Conservation (phyloP, 352 stramenopile species). For the Poterioochromonas sp. region DNA sequence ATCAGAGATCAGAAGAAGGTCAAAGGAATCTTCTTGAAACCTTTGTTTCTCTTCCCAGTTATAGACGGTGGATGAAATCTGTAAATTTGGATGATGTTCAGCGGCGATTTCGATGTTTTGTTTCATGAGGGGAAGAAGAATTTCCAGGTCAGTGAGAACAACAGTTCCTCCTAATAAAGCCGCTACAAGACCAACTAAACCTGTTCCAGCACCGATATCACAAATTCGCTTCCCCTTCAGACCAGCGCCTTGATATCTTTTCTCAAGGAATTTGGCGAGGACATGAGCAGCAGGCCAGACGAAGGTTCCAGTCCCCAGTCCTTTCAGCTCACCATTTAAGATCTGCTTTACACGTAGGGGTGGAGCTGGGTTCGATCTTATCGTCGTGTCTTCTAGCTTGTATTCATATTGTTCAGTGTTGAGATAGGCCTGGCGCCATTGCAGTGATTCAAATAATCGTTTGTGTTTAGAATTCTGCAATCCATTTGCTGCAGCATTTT, state of each 20-base stretch:
- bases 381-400: not conserved
- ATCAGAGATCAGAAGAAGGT: conserved; percentile 77
- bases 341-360: conserved; percentile 46
- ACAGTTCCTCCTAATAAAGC: conserved; percentile 65
- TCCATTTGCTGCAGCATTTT: too few relatives aligned
- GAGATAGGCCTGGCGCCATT: not conserved
- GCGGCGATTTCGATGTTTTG: conserved; percentile 56
- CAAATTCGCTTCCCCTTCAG: conserved; percentile 54
- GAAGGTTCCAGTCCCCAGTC: conserved; percentile 53
- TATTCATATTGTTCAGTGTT: not conserved
- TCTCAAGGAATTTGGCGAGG: conserved; percentile 45
- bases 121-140: conserved; percentile 68
- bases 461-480: conserved; percentile 5
- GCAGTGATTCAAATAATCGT: not conserved
- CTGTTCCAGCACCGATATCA: conserved; percentile 78
- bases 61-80: not conserved
- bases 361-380: too few relatives aligned
- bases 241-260: not conserved
- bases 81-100: not conserved
- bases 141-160: conserved; percentile 71
- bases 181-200: conserved; percentile 69
- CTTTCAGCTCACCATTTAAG: conserved; percentile 50
- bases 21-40: not conserved
- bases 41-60: not conserved
- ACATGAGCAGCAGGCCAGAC: conserved; percentile 56